Base-by-base conservation (phyloP, 495 filamentous ascomycete species). In the Penicillium steckii region DNA sequence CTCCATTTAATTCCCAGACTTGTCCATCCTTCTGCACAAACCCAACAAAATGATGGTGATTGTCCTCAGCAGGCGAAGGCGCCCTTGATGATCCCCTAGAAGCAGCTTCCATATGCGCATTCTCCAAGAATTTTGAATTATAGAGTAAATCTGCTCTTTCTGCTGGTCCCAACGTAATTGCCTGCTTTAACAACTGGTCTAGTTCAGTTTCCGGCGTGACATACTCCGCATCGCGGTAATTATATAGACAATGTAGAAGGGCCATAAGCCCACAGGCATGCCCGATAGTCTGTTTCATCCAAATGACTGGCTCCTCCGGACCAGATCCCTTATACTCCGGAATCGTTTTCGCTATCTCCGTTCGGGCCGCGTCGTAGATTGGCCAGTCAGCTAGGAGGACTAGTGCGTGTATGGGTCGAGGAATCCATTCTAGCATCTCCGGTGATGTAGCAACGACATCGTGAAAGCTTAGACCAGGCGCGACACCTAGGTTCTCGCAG, bases 1-100 rank as follows among this genome's bases (percentile, higher is more conserved):
- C 67, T 5, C 91, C 90, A 75, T 95, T 89, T 44, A 96, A 72
- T 74, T 95, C 91, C 84, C 90, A 95, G 30, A 95, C 69, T 22
- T 81, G 76, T 21, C 82, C 75, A 51, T 74, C 68, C n/a, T 77
- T 79, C 72, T 88, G 90, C 23, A 93, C 87, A 70, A 95, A 93
- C 37, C 81, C 85, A 26, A 95, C 80, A 64, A 90, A 94, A 71
- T 94, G 90, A 46, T 85, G 67, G 52, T 85, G 81, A 24, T 86
- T 76, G 52, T 81, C 74, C 50, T 85, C 86, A 22, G 73, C 69
- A 1, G 86, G 82, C 44, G 69, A 73, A 1, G 89, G 90, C 4
- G 86, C 83, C 24, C 58, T 67, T 2, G 88, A 88, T 48, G 85
- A 81, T 8, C 91, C 92, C 56, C 75, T 62, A 7, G 61, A 67